Evolutionary conservation across 768 basidiomycete species (phyloP), one percentile per base, ranked within the genome.

Genomic region (Xanthoconium purpureum): DNA sequence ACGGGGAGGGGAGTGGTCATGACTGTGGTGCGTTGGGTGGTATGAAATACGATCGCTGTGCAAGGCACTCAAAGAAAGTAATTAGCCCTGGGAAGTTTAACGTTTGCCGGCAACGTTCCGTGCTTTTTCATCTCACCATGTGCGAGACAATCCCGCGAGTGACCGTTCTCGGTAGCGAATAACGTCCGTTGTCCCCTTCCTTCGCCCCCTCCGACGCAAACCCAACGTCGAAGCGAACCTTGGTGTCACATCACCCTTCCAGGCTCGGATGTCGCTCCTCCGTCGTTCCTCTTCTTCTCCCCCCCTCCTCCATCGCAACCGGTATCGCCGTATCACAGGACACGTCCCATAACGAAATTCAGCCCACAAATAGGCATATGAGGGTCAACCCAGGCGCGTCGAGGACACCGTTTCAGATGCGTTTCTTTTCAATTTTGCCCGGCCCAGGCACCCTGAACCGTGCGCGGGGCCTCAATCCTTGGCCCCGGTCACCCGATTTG

Each of bases 81-180:
- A 66, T 68, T 63, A 63, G 56, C 50, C 66, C 66, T 73, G 70
- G 70, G 71, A 71, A 72, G 66, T 51, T 63, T 67, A 70, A 66
- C 65, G 50, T 65, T 65, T 72, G 67, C 71, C 70, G 71, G 69
- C 59, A 67, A 67, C 60, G 55, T 59, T 61, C 50, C 61, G 63
- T 59, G 60, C 54, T 45, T 62, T 62, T 68, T 66, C 63, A 63
- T 67, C 66, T 69, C 63, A 66, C 49, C 62, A 61, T 59, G 59
- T 60, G 65, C 59, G 63, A 65, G 63, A 58, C 61, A 61, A 63
- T 65, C 62, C 68, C 58, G 66, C 65, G 71, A 71, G 71, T 65
- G 63, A 52, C 63, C 61, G 33, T 63, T 65, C 47, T 72, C 72
- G 72, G 72, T 66, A 73, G 73, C 74, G 73, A 74, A 72, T 60